phyloP scores from a whole-genome alignment of 345 rosid genomes.

The Gynandropsis gynandra region DNA sequence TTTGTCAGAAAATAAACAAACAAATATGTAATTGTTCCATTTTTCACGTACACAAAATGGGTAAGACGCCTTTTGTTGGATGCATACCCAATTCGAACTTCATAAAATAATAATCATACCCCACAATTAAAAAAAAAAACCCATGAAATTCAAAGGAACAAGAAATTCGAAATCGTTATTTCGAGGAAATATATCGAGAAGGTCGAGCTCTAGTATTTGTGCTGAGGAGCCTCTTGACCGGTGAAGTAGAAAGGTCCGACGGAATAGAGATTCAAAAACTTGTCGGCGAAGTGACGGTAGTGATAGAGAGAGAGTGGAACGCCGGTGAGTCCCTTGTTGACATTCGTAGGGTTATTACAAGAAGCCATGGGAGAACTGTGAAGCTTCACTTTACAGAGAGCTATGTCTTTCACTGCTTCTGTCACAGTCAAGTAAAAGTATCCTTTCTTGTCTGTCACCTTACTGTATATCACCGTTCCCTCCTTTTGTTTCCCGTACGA shows the following conservation, averaged over 20 bases:
- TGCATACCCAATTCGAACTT: no score
- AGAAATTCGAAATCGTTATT: no score
- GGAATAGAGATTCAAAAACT: constrained; percentile 32
- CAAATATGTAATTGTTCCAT: no score
- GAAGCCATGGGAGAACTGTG: constrained; percentile 36
- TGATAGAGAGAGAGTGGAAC: constrained; percentile 35
- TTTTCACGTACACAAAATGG: no score
- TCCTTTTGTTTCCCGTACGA: constrained; percentile 32
- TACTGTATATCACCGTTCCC: constrained; percentile 31
- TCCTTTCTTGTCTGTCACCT: constrained; percentile 39
- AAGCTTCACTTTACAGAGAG: constrained; percentile 43
- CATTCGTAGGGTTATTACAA: constrained; percentile 43
- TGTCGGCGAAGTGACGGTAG: constrained; percentile 31
- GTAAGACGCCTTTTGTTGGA: no score
- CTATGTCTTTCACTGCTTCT: constrained; percentile 19
- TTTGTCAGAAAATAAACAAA: no score
- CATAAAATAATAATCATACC: no score
- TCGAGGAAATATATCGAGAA: no score
- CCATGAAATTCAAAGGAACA: no score
- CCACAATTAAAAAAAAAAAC: no score
- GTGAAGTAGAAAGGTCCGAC: constrained; percentile 34
- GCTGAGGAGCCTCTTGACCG: constrained; percentile 24
- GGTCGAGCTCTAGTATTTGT: constrained; percentile 10
- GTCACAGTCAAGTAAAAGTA: constrained; percentile 38
- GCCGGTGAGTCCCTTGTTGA: constrained; percentile 46